Evolutionary conservation across 2,329 filamentous ascomycete species (phyloP).

Genomic region (Pseudopyricularia cyperi): DNA sequence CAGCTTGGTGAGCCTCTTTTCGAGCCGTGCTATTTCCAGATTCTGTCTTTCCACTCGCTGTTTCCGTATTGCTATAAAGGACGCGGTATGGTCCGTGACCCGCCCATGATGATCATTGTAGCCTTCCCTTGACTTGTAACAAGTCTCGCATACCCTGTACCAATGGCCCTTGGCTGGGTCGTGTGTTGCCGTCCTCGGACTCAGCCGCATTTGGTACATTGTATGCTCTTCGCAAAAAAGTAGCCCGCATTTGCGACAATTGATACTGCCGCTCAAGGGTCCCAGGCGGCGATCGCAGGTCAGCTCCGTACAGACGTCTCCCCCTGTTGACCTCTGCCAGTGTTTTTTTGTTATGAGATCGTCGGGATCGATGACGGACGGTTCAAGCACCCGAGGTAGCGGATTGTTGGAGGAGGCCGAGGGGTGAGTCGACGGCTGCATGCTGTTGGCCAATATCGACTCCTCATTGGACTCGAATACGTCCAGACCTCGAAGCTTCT

Average conservation of each 20-base stretch:
- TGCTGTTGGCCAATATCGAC: not conserved
- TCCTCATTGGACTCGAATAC: constrained; percentile 83
- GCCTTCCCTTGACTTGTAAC: constrained; percentile 89
- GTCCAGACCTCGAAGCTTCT: constrained; percentile 83
- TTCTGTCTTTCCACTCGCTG: constrained; percentile 73
- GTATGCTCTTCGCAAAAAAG: constrained; percentile 96
- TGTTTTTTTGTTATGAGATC: constrained; percentile 78
- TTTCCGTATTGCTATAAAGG: constrained; percentile 58
- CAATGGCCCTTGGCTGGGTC: constrained; percentile 84
- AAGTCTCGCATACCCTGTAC: constrained; percentile 97
- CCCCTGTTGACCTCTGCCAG: constrained; percentile 67
- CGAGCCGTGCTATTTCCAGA: constrained; percentile 76
- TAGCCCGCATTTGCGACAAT: constrained; percentile 85
- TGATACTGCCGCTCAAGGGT: constrained; percentile 69
- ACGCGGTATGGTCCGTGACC: constrained; percentile 56
- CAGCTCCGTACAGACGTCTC: constrained; percentile 79
- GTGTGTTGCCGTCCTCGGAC: constrained; percentile 64
- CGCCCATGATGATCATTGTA: constrained; percentile 81
- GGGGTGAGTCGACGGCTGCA: not conserved
- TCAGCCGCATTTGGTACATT: constrained; percentile 99
- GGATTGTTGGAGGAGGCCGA: not conserved
- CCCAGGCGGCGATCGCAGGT: constrained; percentile 71
- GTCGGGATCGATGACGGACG: constrained; percentile 58
- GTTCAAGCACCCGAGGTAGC: constrained; percentile 12
- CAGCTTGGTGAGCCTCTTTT: constrained; percentile 83